Evolutionary conservation across 495 filamentous ascomycete genomes (phyloP).

Genomic region (Bacidia gigantensis): DNA sequence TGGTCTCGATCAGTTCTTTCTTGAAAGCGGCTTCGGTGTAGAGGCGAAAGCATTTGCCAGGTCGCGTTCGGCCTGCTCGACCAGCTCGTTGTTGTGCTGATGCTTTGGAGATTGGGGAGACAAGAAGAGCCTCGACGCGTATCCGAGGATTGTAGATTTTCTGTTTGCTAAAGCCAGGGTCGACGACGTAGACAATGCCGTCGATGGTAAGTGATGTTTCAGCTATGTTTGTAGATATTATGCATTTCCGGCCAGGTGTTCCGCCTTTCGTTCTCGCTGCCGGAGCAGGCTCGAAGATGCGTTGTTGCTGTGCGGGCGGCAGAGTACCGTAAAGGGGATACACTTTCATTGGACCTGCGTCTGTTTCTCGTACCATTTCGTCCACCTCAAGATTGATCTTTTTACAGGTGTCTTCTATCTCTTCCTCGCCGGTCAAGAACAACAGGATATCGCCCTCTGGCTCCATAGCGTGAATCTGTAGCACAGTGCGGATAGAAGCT

Average conservation of each 20-base stretch:
- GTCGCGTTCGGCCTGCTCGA: conserved; percentile 95
- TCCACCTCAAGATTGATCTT: conserved; percentile 85
- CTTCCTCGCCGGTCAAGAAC: conserved; percentile 96
- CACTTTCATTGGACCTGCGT: conserved; percentile 76
- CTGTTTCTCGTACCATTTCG: conserved; percentile 78
- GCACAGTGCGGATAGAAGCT: conserved; percentile 80
- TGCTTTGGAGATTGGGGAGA: conserved; percentile 93
- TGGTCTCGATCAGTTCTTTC: conserved; percentile 93
- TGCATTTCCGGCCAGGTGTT: conserved; percentile 81
- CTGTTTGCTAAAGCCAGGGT: conserved; percentile 98
- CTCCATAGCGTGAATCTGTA: conserved; percentile 91
- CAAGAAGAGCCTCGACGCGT: conserved; percentile 86
- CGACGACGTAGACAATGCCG: conserved; percentile 97
- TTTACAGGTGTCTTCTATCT: conserved; percentile 91
- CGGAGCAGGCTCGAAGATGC: conserved; percentile 85
- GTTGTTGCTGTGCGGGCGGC: conserved; percentile 82
- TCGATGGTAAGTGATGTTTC: conserved; percentile 97
- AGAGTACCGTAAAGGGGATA: conserved; percentile 93
- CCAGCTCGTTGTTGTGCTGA: conserved; percentile 97
- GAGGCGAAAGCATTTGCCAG: conserved; percentile 93
- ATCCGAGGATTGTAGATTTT: conserved; percentile 98
- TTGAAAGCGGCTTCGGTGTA: conserved; percentile 97
- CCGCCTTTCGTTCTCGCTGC: conserved; percentile 57
- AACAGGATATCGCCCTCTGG: conserved; percentile 88
- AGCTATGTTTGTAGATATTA: conserved; percentile 94